Percentiles rank a stretch among this genome's conserved stretches.
phyloP scores from a whole-genome alignment of 257 asterid genomes.

The Nicotiana obtusifolia region DNA sequence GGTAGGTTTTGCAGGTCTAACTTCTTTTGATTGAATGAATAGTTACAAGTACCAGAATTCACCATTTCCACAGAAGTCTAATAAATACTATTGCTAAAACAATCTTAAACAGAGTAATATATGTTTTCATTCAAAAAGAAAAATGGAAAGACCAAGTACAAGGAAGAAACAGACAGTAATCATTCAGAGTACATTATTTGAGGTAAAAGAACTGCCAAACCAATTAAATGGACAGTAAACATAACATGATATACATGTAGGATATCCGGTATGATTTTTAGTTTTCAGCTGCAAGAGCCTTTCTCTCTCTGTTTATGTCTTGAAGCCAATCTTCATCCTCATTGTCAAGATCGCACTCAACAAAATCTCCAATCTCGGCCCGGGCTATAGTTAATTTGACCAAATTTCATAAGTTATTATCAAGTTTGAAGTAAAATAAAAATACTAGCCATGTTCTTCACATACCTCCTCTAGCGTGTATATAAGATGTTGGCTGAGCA shows the following conservation, averaged over 20 bases:
- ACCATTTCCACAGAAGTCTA: background rate
- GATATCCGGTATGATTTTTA: constrained; percentile 28
- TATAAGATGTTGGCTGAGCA: constrained; percentile 80
- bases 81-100: background rate
- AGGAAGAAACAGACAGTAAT: background rate
- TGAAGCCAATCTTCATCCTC: constrained; percentile 99
- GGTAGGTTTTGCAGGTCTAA: background rate
- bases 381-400: constrained; percentile 54
- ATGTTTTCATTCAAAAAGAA: background rate
- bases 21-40: background rate
- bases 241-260: background rate
- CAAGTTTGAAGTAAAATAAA: constrained; percentile 6
- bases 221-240: background rate
- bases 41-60: constrained; percentile 6
- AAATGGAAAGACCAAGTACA: background rate
- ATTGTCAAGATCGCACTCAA: constrained; percentile 95
- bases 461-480: constrained; percentile 96
- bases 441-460: constrained; percentile 12
- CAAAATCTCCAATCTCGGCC: constrained; percentile 94
- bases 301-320: constrained; percentile 71
- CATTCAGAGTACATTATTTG: background rate
- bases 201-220: background rate
- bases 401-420: constrained; percentile 10
- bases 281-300: constrained; percentile 67
- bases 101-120: background rate